Conservation (phyloP, 2,329 filamentous ascomycete species). For the Arthrobotrys iridis region DNA sequence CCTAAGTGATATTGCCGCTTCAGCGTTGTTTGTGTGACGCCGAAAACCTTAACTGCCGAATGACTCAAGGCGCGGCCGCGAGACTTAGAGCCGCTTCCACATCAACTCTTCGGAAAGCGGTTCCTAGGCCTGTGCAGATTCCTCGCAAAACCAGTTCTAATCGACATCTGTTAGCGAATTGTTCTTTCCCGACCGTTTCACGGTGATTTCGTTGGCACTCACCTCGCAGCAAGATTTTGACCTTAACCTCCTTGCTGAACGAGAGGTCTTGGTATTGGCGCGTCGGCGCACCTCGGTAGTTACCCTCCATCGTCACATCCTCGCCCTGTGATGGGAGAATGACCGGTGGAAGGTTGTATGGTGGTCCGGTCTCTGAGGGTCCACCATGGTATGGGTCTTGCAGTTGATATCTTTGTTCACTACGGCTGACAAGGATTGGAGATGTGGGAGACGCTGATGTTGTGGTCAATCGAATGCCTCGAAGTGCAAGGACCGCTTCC, state of each 20-base stretch:
- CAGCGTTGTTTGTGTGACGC: conserved; percentile 28
- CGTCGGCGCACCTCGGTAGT: conserved; percentile 28
- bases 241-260: conserved; percentile 52
- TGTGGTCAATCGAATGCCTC: conserved; percentile 47
- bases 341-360: conserved; percentile 49
- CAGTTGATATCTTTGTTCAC: conserved; percentile 48
- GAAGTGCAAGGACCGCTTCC: conserved; percentile 48
- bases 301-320: conserved; percentile 44
- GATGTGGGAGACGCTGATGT: conserved; percentile 49
- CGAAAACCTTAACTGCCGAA: conserved; percentile 18
- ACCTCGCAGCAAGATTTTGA: conserved; percentile 53
- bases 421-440: conserved; percentile 51
- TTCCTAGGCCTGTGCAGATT: conserved; percentile 47
- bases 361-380: conserved; percentile 36
- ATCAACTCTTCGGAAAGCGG: conserved; percentile 45
- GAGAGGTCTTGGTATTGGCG: conserved; percentile 51
- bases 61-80: conserved; percentile 40
- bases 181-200: neutral
- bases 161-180: conserved; percentile 10
- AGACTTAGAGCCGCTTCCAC: conserved; percentile 49
- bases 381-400: conserved; percentile 48
- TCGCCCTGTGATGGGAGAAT: conserved; percentile 42
- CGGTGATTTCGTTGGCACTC: neutral
- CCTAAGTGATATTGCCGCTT: conserved; percentile 18
- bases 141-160: conserved; percentile 52